These are phyloP conservation scores for Leucocoprinus birnbaumii DNA, from an alignment of 768 basidiomycete genomes.

Conservation along the genomic window DNA sequence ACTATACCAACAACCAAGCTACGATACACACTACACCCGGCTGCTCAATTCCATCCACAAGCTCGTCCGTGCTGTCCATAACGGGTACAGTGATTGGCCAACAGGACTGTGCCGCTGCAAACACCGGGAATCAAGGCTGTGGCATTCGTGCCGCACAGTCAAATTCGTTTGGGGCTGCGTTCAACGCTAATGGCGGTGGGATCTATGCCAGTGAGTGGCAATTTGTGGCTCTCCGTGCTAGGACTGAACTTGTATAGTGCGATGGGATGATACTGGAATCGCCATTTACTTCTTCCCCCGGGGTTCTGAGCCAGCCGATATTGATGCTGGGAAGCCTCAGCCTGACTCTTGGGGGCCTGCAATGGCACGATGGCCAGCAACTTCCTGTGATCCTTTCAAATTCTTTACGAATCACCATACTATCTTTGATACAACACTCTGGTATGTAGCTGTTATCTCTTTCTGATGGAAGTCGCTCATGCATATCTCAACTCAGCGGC, in stretches of 20 bases:
- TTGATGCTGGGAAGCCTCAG: slow-evolving; percentile 66
- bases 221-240: slow-evolving; percentile 2
- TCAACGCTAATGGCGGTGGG: slow-evolving; percentile 84
- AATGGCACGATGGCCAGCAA: slow-evolving; percentile 76
- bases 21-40: slow-evolving; percentile 79
- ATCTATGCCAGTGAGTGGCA: slow-evolving; percentile 81
- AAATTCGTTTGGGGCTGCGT: slow-evolving; percentile 79
- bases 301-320: slow-evolving; percentile 71
- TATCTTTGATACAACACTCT: slow-evolving; percentile 87
- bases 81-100: slow-evolving; percentile 65
- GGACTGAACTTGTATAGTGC: slow-evolving; percentile 41
- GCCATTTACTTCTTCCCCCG: slow-evolving; percentile 82
- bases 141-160: slow-evolving; percentile 61
- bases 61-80: slow-evolving; percentile 46
- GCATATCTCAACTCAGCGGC: slow-evolving; percentile 49
- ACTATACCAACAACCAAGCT: slow-evolving; percentile 79
- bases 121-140: slow-evolving; percentile 80
- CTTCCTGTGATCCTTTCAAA: slow-evolving; percentile 68
- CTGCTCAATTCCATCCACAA: slow-evolving; percentile 56
- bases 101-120: slow-evolving; percentile 66
- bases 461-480: no score
- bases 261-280: slow-evolving; percentile 76
- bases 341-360: slow-evolving; percentile 78
- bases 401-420: slow-evolving; percentile 77
- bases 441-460: slow-evolving; percentile 39